Conservation (phyloP, 176 grass and related monocot genomes). For the Luzula sylvatica region DNA sequence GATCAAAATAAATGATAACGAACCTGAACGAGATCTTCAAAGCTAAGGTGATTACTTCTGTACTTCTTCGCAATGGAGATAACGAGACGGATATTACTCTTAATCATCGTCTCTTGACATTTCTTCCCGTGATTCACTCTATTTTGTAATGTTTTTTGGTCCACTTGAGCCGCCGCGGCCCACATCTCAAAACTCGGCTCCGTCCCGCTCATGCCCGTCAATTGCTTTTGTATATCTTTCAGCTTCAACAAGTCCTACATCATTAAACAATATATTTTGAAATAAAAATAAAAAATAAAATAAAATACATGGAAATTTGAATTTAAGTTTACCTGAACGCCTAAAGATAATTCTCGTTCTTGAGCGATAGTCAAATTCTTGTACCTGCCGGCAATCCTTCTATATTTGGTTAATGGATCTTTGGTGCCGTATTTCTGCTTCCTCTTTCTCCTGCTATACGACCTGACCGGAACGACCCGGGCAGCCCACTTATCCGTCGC, state of each 20-base stretch:
- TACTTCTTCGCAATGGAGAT: slow-evolving; percentile 80
- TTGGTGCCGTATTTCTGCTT: slow-evolving; percentile 28
- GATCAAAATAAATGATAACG: not conserved
- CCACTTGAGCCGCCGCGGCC: slow-evolving; percentile 53
- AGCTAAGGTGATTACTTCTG: slow-evolving; percentile 36
- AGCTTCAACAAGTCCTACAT: slow-evolving; percentile 62
- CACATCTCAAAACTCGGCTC: slow-evolving; percentile 68
- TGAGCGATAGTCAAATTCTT: slow-evolving; percentile 55
- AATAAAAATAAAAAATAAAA: not conserved
- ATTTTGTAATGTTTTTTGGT: slow-evolving; percentile 37
- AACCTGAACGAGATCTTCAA: slow-evolving; percentile 92
- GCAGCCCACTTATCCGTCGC: slow-evolving; percentile 35
- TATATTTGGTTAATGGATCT: slow-evolving; percentile 45
- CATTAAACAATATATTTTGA: not conserved
- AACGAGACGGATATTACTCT: slow-evolving; percentile 73
- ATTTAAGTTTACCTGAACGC: slow-evolving; percentile 50
- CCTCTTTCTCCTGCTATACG: slow-evolving; percentile 39
- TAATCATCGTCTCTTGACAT: slow-evolving; percentile 81
- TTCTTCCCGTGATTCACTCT: slow-evolving; percentile 44
- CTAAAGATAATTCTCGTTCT: slow-evolving; percentile 65
- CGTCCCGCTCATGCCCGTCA: slow-evolving; percentile 27
- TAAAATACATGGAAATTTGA: not conserved
- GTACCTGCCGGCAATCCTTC: slow-evolving; percentile 29
- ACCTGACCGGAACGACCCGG: slow-evolving; percentile 17
- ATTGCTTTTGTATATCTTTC: slow-evolving; percentile 33